Percentiles rank a stretch among this genome's conserved stretches.
Conservation (phyloP, 805 yeast species). For the Kodamaea sagamina region DNA sequence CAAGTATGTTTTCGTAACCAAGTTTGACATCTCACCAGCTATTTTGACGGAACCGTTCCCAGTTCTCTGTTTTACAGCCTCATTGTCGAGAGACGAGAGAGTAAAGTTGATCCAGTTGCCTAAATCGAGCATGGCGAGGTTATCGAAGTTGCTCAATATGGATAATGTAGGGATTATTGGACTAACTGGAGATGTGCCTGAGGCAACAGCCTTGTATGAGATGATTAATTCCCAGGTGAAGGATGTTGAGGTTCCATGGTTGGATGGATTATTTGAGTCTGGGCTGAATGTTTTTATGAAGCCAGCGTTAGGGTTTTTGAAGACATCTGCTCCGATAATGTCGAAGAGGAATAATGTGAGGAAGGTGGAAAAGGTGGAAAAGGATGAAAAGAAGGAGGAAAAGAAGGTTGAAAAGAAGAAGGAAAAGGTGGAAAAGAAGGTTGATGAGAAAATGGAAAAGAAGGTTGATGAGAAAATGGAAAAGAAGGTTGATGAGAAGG, state of each 20-base stretch:
- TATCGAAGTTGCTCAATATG: slow-evolving; percentile 33
- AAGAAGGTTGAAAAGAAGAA: too few species aligned
- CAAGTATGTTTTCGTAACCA: slow-evolving; percentile 59
- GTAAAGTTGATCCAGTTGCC: slow-evolving; percentile 67
- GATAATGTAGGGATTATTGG: slow-evolving; percentile 38
- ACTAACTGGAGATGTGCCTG: slow-evolving; percentile 28
- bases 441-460: too few species aligned
- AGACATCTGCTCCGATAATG: slow-evolving; percentile 49
- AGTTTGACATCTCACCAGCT: slow-evolving; percentile 52
- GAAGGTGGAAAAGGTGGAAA: too few species aligned
- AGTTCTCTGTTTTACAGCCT: slow-evolving; percentile 50
- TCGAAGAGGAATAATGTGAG: slow-evolving; percentile 24
- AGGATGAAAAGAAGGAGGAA: background rate
- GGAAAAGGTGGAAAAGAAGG: too few species aligned
- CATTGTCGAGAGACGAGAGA: slow-evolving; percentile 24
- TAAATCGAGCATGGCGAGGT: slow-evolving; percentile 33
- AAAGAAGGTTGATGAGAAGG: too few species aligned
- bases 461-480: too few species aligned
- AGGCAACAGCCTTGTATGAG: slow-evolving; percentile 31
- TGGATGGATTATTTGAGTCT: slow-evolving; percentile 32
- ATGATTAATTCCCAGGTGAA: slow-evolving; percentile 31
- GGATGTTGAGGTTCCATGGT: slow-evolving; percentile 49
- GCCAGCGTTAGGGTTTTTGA: slow-evolving; percentile 44
- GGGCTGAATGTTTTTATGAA: slow-evolving; percentile 22
- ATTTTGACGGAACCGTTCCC: slow-evolving; percentile 62